Conservation (phyloP, 129 eudicot species). For the Flaveria sonorensis region DNA sequence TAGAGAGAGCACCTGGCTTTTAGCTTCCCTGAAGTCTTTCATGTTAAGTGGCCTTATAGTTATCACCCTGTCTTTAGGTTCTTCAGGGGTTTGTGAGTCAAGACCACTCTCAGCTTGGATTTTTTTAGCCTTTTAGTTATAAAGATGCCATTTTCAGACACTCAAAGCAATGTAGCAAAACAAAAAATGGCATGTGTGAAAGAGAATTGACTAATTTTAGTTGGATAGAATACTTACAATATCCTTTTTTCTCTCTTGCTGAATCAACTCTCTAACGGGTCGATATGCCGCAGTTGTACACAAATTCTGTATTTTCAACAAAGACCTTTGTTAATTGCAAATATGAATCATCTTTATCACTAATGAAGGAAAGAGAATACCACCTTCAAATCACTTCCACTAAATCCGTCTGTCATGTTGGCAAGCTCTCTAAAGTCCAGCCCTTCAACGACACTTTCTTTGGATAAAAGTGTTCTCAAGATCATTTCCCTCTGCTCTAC, state of each 20-base stretch:
- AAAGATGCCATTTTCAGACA: constrained; percentile 3
- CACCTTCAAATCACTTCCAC: constrained; percentile 95
- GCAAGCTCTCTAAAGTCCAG: constrained; percentile 78
- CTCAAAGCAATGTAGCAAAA: background rate
- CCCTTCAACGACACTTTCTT: constrained; percentile 61
- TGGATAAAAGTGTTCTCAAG: constrained; percentile 69
- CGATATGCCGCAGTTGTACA: constrained; percentile 96
- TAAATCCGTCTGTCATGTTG: constrained; percentile 84
- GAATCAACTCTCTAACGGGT: constrained; percentile 93
- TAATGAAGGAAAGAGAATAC: background rate
- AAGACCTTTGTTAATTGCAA: background rate
- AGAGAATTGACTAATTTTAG: background rate
- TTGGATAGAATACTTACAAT: constrained; percentile 43
- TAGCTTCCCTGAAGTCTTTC: constrained; percentile 82
- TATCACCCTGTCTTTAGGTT: constrained; percentile 51
- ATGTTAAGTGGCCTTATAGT: constrained; percentile 81
- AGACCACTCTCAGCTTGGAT: constrained; percentile 45
- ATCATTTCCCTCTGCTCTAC: constrained; percentile 80
- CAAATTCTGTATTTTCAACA: constrained; percentile 58
- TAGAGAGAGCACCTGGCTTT: constrained; percentile 58
- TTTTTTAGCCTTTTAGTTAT: constrained; percentile 55
- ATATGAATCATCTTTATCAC: background rate
- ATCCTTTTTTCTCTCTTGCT: constrained; percentile 80
- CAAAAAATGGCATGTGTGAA: background rate
- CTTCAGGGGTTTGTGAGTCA: constrained; percentile 26